Evolutionary conservation across 2,329 filamentous ascomycete species (phyloP).

Genomic region (Paraphoma sp.): DNA sequence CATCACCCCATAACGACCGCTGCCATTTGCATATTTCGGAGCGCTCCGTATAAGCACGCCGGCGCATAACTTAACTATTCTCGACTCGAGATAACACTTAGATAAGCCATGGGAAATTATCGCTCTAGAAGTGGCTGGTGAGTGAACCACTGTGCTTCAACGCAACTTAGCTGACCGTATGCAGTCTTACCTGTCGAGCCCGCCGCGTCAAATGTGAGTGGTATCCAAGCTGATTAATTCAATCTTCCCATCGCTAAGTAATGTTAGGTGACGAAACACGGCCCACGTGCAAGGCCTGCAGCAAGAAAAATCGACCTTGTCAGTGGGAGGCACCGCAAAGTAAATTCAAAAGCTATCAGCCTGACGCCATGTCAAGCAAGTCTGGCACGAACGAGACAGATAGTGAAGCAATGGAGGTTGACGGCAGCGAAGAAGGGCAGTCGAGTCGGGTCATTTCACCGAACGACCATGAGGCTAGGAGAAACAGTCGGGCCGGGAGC

Average conservation of each 20-base stretch:
- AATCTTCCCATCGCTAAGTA: constrained; percentile 6
- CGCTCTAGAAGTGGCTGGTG: constrained; percentile 42
- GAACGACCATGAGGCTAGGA: constrained; percentile 10
- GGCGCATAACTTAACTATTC: not conserved
- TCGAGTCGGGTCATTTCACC: constrained; percentile 24
- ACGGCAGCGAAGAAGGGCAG: constrained; percentile 16
- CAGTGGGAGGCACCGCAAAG: constrained; percentile 37
- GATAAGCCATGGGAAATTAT: constrained; percentile 33
- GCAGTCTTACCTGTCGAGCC: constrained; percentile 37
- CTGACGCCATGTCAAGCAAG: constrained; percentile 23
- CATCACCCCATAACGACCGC: not conserved
- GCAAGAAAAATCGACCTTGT: constrained; percentile 39
- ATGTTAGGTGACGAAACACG: constrained; percentile 35
- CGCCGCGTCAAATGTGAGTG: constrained; percentile 41
- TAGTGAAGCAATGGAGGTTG: constrained; percentile 18
- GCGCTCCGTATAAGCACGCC: not conserved
- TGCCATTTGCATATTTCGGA: not conserved
- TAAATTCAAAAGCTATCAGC: constrained; percentile 36
- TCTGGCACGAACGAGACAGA: constrained; percentile 9
- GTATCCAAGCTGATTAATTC: not conserved
- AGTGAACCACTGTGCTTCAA: constrained; percentile 9
- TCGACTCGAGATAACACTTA: constrained; percentile 14
- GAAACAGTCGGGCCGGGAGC: constrained; percentile 16
- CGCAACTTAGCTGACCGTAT: constrained; percentile 5
- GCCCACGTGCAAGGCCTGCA: constrained; percentile 39